Conservation (phyloP, 495 filamentous ascomycete genomes). For the Oidiodendron maius region DNA sequence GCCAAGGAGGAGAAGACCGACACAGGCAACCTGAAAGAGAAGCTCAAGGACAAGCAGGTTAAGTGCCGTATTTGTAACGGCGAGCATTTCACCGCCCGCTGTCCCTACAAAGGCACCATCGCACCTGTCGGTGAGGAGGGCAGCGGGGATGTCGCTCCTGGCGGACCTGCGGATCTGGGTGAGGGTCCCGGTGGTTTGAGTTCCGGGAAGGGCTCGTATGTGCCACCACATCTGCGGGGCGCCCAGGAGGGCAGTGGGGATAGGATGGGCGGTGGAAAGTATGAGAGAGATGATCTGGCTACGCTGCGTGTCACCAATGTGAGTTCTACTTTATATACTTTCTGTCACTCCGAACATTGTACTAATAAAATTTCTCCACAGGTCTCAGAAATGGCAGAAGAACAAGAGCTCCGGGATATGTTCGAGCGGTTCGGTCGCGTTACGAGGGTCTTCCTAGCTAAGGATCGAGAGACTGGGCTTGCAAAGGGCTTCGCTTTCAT, state of each 20-base stretch:
- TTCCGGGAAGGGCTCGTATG: constrained; percentile 72
- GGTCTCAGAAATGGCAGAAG: constrained; percentile 96
- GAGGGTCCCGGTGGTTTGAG: constrained; percentile 46
- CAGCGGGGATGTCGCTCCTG: constrained; percentile 43
- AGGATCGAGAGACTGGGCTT: constrained; percentile 88
- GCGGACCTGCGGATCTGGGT: constrained; percentile 35
- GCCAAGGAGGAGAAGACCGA: constrained; percentile 72
- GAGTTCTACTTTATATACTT: too few relatives aligned
- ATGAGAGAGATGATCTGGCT: constrained; percentile 90
- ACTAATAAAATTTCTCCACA: constrained; percentile 38
- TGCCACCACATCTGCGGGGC: constrained; percentile 85
- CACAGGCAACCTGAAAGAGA: constrained; percentile 74
- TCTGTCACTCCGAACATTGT: too few relatives aligned
- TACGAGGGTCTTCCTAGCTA: constrained; percentile 93
- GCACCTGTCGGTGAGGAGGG: constrained; percentile 48
- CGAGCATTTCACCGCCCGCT: constrained; percentile 96
- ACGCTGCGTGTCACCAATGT: constrained; percentile 95
- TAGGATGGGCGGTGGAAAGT: constrained; percentile 83
- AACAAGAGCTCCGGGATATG: constrained; percentile 88
- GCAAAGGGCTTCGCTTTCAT: constrained; percentile 99
- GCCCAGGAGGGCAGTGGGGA: constrained; percentile 59
- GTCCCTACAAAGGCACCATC: constrained; percentile 64
- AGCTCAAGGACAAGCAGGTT: constrained; percentile 98
- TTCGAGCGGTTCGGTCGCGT: constrained; percentile 97
- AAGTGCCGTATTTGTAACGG: constrained; percentile 98